phyloP scores from a whole-genome alignment of 345 rosid genomes.

The Eucalyptus marginata region DNA sequence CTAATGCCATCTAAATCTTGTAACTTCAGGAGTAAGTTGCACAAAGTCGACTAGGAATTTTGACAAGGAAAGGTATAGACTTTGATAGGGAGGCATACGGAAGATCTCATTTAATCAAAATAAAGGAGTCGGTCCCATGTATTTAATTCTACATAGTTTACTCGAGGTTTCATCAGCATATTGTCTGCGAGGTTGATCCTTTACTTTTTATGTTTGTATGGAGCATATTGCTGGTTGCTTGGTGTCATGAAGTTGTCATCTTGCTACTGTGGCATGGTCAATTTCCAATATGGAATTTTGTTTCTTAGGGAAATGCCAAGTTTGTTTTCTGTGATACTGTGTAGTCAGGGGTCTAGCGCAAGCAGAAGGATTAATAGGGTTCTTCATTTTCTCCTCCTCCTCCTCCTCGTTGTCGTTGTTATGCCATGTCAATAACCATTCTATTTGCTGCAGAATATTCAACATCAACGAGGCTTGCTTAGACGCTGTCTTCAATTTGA shows the following conservation, averaged over 20 bases:
- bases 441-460: constrained; percentile 23
- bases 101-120: background rate
- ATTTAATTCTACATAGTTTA: background rate
- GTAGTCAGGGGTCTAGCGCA: background rate
- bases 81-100: background rate
- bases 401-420: background rate
- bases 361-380: background rate
- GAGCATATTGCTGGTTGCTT: background rate
- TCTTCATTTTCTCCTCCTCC: background rate
- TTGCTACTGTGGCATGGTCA: background rate
- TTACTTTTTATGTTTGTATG: background rate
- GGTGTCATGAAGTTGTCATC: background rate
- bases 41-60: background rate
- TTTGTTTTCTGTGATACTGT: background rate
- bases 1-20: background rate
- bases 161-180: background rate
- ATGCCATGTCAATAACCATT: background rate
- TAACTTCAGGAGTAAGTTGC: background rate
- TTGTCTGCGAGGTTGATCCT: background rate
- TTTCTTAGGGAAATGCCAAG: background rate
- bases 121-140: background rate
- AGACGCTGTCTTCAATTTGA: constrained; percentile 62
- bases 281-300: background rate
- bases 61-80: background rate
- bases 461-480: constrained; percentile 40